Evolutionary conservation across 768 basidiomycete genomes (phyloP).

Genomic region (Russula olivacea): DNA sequence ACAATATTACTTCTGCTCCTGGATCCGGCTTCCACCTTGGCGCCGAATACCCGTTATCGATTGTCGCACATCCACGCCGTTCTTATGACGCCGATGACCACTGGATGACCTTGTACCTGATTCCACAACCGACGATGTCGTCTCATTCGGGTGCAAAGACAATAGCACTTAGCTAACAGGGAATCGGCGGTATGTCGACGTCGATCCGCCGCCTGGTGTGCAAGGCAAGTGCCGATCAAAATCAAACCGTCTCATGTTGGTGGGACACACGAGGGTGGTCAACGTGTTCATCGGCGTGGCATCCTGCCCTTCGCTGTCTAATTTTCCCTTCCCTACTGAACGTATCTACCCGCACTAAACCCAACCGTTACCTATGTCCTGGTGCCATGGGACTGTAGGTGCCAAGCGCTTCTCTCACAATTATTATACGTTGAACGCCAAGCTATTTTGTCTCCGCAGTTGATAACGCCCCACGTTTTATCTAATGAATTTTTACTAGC

Average conservation of each 20-base stretch:
- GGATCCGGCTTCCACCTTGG: conserved; percentile 5
- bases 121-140: neutral
- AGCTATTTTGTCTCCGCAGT: neutral
- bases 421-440: neutral
- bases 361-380: neutral
- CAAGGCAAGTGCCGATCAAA: neutral
- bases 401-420: neutral
- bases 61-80: neutral
- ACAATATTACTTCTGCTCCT: conserved; percentile 8
- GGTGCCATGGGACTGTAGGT: neutral
- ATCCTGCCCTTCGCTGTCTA: conserved; percentile 1
- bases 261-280: neutral
- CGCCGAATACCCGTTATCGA: conserved; percentile 14
- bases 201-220: neutral
- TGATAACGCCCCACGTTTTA: neutral
- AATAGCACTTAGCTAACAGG: neutral
- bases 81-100: conserved; percentile 3
- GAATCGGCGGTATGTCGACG: neutral
- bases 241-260: neutral
- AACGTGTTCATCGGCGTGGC: conserved; percentile 9
- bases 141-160: neutral
- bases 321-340: neutral
- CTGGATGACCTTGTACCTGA: conserved; percentile 6
- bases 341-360: neutral
- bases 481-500: neutral